Conservation (phyloP, 169 alveolate species). For the Plasmodium vinckei region DNA sequence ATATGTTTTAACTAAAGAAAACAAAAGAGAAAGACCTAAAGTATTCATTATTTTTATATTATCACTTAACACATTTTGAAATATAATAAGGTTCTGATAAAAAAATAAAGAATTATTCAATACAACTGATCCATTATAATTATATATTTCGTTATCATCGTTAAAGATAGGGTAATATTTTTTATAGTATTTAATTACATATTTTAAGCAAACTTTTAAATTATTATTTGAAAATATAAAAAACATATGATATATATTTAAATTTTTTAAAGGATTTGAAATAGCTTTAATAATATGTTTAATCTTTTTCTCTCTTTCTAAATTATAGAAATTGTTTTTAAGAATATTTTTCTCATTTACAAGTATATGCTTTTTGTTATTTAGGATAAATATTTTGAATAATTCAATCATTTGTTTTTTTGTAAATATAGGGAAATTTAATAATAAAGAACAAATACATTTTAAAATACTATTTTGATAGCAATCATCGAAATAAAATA, state of each 20-base stretch:
- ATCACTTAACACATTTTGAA: conserved; percentile 9
- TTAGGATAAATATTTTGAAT: conserved; percentile 22
- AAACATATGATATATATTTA: conserved; percentile 53
- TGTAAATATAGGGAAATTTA: conserved; percentile 46
- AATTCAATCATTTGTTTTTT: conserved; percentile 46
- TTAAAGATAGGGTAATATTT: not conserved
- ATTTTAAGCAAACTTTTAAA: conserved; percentile 31
- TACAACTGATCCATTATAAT: conserved; percentile 26
- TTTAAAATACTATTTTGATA: conserved; percentile 39
- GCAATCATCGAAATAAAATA: conserved; percentile 29
- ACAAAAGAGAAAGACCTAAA: conserved; percentile 19
- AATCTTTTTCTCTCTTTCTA: conserved; percentile 34
- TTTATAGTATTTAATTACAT: conserved; percentile 31
- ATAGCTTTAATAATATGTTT: conserved; percentile 37
- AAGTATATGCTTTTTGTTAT: conserved; percentile 17
- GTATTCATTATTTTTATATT: not conserved
- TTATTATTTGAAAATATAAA: conserved; percentile 68
- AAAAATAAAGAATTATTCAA: conserved; percentile 44
- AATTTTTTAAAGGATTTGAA: conserved; percentile 44
- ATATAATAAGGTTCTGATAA: conserved; percentile 53
- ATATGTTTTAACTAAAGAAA: conserved; percentile 20
- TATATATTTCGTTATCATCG: not conserved
- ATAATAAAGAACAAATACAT: conserved; percentile 29
- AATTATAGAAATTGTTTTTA: conserved; percentile 37
- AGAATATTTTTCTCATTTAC: conserved; percentile 48